Base-by-base conservation (phyloP, 306 rosid species). In the Cicer bijugum region DNA sequence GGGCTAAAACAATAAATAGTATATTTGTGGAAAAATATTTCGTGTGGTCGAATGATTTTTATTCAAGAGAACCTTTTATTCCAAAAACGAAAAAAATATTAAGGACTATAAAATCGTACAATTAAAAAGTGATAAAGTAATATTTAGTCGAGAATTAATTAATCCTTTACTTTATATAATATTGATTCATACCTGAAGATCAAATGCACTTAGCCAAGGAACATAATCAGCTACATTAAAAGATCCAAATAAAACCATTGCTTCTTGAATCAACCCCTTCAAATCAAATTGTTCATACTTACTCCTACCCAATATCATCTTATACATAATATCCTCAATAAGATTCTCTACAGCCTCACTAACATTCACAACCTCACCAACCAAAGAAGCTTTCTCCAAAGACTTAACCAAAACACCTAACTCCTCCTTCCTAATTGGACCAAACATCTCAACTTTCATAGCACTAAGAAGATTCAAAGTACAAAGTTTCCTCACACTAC, bases 401-500 rank as follows among this genome's bases (percentile, higher is more conserved):
- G 75, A 45, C 9, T 66, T 73, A 12, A 73, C 79, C 70, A 37
- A 3, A 1, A 7, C 1, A 55, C 9, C 23, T 7, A 79, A 2
- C 75, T 72, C 43, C 9, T 75, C 42, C 35, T 10, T 75, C 23
- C 84, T 75, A 28, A 75, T 1, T 33, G 62, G 73, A 11, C 37
- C 55, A 69, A 50, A 80, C 14, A 14, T 9, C 8, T 75, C 77
- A 60, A 75, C n/a, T 12, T 60, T 80, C 1, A 77, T 50, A 5
- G 77, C 1, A 50, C 53, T 40, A 1, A 84, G 47, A 50, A 84
- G 75, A 4, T 80, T 76, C 1, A 67, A 35, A 0, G 20, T 47
- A 35, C 80, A 68, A 6, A 84, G 6, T 48, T 84, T 84, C 68
- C 60, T 77, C 59, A 77, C 1, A 37, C 74, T 67, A 35, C 42